A percentile compares a stretch with the other conserved stretches of the same genome.
phyloP scores from a whole-genome alignment of 495 filamentous ascomycete genomes.

The Tuber microsphaerosporum region DNA sequence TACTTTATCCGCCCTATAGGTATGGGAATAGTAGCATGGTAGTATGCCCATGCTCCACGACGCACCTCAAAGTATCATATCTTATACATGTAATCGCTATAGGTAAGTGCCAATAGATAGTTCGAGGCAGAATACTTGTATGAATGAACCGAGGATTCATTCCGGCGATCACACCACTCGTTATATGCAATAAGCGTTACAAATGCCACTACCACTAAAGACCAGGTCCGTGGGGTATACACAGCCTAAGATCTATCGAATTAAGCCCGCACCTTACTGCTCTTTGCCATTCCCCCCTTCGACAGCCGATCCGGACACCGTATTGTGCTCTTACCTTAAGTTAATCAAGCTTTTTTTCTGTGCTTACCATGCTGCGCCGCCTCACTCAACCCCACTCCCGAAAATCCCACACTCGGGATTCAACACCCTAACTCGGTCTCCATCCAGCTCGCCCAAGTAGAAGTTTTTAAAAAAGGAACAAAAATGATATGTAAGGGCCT shows the following conservation, averaged over 20 bases:
- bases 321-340: not conserved
- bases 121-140: not conserved
- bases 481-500: too few species aligned
- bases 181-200: not conserved
- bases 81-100: too few species aligned
- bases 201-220: not conserved
- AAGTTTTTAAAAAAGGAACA: too few species aligned
- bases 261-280: not conserved
- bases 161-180: not conserved
- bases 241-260: not conserved
- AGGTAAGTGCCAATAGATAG: too few species aligned
- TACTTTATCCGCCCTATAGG: too few species aligned
- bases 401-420: not conserved
- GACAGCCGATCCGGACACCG: not conserved
- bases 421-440: not conserved
- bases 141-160: not conserved
- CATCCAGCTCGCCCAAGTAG: not conserved
- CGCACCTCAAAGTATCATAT: too few species aligned
- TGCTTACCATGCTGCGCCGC: not conserved
- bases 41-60: too few species aligned
- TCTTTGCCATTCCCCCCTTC: too few species aligned
- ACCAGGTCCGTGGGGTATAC: not conserved
- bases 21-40: too few species aligned
- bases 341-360: not conserved
- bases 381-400: not conserved